Evolutionary conservation across 108 stramenopile genomes (phyloP).

Genomic region (Stephanodiscus minutulus): DNA sequence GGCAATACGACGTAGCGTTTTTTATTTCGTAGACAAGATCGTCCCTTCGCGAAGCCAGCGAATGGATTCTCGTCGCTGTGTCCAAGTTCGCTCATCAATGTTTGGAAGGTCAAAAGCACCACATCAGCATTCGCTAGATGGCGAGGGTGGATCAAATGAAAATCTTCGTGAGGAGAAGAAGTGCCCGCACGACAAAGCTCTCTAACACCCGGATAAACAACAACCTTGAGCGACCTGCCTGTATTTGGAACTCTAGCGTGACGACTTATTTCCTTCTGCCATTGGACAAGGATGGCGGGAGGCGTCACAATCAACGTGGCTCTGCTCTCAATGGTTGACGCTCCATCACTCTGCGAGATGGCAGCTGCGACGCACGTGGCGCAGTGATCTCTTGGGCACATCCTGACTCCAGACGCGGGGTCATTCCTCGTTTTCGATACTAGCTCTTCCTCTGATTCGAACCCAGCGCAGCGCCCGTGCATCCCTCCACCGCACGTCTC

Average conservation of each 20-base stretch:
- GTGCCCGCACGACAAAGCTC: constrained; percentile 20
- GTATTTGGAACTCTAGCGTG: constrained; percentile 41
- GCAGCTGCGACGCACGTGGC: constrained; percentile 39
- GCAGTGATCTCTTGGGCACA: constrained; percentile 32
- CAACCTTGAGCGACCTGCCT: constrained; percentile 45
- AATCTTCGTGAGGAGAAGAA: constrained; percentile 10
- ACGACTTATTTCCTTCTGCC: constrained; percentile 64
- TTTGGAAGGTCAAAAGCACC: constrained; percentile 64
- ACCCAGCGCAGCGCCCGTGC: constrained; percentile 47
- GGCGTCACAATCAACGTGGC: constrained; percentile 79
- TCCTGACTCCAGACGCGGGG: not conserved
- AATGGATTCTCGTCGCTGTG: constrained; percentile 73
- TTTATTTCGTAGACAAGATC: constrained; percentile 34
- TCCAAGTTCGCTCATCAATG: constrained; percentile 58
- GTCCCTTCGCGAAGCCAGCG: constrained; percentile 24
- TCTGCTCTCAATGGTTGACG: constrained; percentile 45
- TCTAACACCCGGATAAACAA: constrained; percentile 64
- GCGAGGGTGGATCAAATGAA: constrained; percentile 58
- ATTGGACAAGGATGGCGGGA: constrained; percentile 67
- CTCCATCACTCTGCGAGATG: constrained; percentile 1
- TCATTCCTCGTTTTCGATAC: constrained; percentile 5
- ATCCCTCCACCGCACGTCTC: constrained; percentile 38
- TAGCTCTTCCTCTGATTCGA: constrained; percentile 12
- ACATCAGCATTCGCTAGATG: constrained; percentile 68
- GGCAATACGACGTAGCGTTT: constrained; percentile 70